Conservation (phyloP, 805 yeast species). For the Cyberlindnera maritima region DNA sequence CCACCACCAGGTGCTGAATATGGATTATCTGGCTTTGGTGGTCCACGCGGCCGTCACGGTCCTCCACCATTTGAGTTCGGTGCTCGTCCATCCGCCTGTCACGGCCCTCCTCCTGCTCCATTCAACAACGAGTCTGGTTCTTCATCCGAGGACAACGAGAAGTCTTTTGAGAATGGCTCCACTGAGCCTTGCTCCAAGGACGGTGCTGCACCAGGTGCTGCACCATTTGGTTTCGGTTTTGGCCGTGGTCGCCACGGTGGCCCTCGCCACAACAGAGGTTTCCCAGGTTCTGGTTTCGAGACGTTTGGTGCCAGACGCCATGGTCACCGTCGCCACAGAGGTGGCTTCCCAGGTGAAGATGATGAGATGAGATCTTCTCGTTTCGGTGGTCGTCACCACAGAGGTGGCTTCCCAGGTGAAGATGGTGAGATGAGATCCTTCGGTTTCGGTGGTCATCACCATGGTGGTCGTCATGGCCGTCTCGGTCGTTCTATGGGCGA, state of each 20-base stretch:
- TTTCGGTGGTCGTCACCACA: not conserved
- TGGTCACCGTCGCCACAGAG: not conserved
- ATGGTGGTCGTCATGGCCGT: conserved; percentile 3
- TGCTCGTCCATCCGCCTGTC: not conserved
- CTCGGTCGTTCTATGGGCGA: not conserved
- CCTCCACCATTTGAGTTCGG: conserved; percentile 2
- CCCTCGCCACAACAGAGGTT: not conserved
- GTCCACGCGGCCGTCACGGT: not conserved
- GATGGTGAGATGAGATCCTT: not conserved
- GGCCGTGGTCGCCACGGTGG: not conserved
- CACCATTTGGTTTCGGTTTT: not conserved
- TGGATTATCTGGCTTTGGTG: not conserved
- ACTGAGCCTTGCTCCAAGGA: not conserved
- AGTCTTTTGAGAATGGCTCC: not conserved
- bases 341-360: not conserved
- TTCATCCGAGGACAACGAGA: not conserved
- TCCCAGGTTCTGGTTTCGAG: not conserved
- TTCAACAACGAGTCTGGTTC: not conserved
- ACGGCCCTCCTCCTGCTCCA: conserved; percentile 1
- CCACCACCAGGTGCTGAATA: conserved; percentile 6
- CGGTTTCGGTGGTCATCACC: not conserved
- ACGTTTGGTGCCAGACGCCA: not conserved
- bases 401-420: not conserved
- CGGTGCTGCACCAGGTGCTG: not conserved
- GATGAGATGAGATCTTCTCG: not conserved